A percentile compares a stretch with the other conserved stretches of the same genome.
phyloP scores from a whole-genome alignment of 306 rosid species.

The Elaeagnus macrophylla region DNA sequence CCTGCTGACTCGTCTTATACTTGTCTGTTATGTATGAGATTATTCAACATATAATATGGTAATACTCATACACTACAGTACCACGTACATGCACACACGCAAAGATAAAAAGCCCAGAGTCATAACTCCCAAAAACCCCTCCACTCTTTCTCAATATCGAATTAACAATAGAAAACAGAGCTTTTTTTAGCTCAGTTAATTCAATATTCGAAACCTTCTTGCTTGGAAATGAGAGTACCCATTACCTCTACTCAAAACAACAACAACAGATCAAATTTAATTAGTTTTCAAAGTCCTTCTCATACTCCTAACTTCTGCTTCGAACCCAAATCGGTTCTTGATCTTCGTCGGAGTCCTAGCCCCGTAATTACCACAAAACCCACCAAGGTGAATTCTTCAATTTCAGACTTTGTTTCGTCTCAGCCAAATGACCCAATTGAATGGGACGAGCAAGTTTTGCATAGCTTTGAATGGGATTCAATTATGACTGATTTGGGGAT shows the following conservation, averaged over 20 bases:
- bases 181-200: background rate
- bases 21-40: constrained; percentile 28
- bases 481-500: constrained; percentile 65
- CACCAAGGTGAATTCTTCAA: constrained; percentile 1
- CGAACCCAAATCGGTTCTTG: constrained; percentile 87
- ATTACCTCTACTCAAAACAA: constrained; percentile 33
- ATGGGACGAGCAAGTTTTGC: constrained; percentile 61
- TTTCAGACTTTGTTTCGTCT: constrained; percentile 18
- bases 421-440: constrained; percentile 30
- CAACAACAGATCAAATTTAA: constrained; percentile 8
- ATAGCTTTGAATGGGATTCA: constrained; percentile 70
- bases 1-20: constrained; percentile 25
- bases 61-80: background rate
- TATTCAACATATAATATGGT: too few species aligned
- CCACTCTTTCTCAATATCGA: constrained; percentile 13
- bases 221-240: constrained; percentile 68
- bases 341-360: constrained; percentile 68
- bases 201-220: background rate
- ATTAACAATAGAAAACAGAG: background rate
- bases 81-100: constrained; percentile 38
- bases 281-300: constrained; percentile 18
- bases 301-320: constrained; percentile 27
- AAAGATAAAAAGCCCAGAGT: constrained; percentile 52
- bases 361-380: constrained; percentile 39
- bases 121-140: constrained; percentile 43